Conservation (phyloP, 2,329 filamentous ascomycete genomes). For the Colletotrichum magnum region DNA sequence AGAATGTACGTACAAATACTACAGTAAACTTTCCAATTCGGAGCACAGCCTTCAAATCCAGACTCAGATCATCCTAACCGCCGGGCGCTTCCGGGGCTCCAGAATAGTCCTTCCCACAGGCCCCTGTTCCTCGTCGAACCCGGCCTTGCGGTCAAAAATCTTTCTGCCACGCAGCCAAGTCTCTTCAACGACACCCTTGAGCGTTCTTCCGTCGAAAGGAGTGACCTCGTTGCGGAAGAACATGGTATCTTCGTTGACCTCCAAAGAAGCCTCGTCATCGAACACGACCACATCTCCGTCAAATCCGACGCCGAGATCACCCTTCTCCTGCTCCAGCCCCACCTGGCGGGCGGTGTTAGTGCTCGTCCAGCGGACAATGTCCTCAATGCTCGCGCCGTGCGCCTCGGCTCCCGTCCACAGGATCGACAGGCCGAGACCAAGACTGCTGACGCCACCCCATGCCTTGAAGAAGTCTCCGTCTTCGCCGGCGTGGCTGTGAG, state of each 20-base stretch:
- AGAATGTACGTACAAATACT: too few species aligned
- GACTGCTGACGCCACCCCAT: constrained; percentile 96
- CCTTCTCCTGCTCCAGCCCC: constrained; percentile 84
- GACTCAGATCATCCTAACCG: too few species aligned
- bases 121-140: constrained; percentile 61
- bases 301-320: constrained; percentile 83
- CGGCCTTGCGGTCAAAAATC: constrained; percentile 72
- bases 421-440: constrained; percentile 94
- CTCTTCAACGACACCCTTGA: constrained; percentile 84
- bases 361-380: constrained; percentile 89
- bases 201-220: constrained; percentile 82
- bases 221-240: too few species aligned
- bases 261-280: constrained; percentile 85
- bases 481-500: constrained; percentile 44
- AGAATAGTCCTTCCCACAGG: constrained; percentile 70
- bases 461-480: constrained; percentile 92
- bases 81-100: constrained; percentile 52
- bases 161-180: constrained; percentile 86
- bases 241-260: constrained; percentile 83
- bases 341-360: constrained; percentile 91
- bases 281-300: constrained; percentile 95
- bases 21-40: too few species aligned
- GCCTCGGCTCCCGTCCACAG: constrained; percentile 83
- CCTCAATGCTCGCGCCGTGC: constrained; percentile 74
- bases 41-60: too few species aligned